Base-by-base conservation (phyloP, 176 grass and related monocot genomes). In the Raddia distichophylla region DNA sequence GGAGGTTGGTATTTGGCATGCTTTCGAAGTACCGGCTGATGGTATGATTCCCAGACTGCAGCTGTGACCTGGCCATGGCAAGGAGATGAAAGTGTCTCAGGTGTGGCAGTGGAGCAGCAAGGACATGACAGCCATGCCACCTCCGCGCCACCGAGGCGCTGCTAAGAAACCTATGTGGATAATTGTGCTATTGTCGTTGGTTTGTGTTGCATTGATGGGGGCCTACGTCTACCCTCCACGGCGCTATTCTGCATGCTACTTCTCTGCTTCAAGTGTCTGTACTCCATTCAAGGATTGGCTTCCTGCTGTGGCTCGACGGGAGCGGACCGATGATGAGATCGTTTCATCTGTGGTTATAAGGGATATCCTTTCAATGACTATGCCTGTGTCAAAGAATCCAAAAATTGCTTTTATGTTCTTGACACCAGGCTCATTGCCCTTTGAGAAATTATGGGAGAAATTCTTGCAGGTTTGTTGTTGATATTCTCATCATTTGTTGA, bases 401-500 rank as follows among this genome's bases (percentile, higher is more conserved):
- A 99, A 99, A 76, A 96, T 99, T 7, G 96, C 96, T 32, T 99
- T 99, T 86, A 93, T 99, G 96, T 99, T 95, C 75, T 84, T 99
- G 81, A 91, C 85, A 60, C 96, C 96, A 67, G 93, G 93, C 84
- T 79, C 93, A 82, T 83, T 99, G 64, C 96, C 96, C 20, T 99
- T 99, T 60, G 96, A 99, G 76, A 93, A 75, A 81, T 71, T 99
- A 13, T 99, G 96, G 96, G 93, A 93, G 83, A 93, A 82, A 67
- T 99, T 99, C 66, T 90, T 99, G 71, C 85, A 71, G 89, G 96
- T 98, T 60, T 49, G 50, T 55, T 61, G 60, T 75, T 85, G 56
- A 84, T 64, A 45, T 67, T 60, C 54, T 52, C 47, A 63, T 74
- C 17, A 42, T 57, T 2, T 82, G 47, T n/a, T 74, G 14, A 42